Conservation (phyloP, 2,329 filamentous ascomycete genomes). For the Beauveria asiatica region DNA sequence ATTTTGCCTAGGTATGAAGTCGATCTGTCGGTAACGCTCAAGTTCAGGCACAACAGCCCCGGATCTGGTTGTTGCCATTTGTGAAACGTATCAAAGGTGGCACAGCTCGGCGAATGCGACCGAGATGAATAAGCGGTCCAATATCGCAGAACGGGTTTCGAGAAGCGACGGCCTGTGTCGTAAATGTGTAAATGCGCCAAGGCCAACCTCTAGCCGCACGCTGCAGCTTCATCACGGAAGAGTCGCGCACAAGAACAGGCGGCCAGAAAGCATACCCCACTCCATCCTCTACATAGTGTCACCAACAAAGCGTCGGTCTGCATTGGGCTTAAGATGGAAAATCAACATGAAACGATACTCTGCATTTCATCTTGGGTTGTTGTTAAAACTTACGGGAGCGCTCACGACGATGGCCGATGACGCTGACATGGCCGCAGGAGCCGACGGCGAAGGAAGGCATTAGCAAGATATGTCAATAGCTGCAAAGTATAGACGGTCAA, state of each 20-base stretch:
- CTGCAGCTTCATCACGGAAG: too few relatives aligned
- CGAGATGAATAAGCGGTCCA: too few relatives aligned
- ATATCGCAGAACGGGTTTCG: background rate
- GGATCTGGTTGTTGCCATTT: background rate
- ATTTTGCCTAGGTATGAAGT: too few relatives aligned
- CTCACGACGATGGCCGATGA: background rate
- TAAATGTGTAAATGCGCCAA: background rate
- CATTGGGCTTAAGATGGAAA: background rate
- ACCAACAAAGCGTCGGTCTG: background rate
- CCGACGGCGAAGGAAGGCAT: background rate
- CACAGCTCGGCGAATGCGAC: background rate
- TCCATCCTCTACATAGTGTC: too few relatives aligned
- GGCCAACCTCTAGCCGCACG: background rate
- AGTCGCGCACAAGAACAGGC: too few relatives aligned
- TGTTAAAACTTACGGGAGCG: background rate
- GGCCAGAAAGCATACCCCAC: too few relatives aligned
- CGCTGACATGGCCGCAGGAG: background rate
- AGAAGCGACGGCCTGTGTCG: background rate
- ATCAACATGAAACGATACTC: too few relatives aligned
- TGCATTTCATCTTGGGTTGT: background rate
- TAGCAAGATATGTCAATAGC: background rate
- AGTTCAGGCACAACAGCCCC: background rate
- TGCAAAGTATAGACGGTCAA: too few relatives aligned
- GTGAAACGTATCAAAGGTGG: background rate
- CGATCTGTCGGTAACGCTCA: background rate